Conservation (phyloP, 1,284 basidiomycete genomes). For the Somion occarium region DNA sequence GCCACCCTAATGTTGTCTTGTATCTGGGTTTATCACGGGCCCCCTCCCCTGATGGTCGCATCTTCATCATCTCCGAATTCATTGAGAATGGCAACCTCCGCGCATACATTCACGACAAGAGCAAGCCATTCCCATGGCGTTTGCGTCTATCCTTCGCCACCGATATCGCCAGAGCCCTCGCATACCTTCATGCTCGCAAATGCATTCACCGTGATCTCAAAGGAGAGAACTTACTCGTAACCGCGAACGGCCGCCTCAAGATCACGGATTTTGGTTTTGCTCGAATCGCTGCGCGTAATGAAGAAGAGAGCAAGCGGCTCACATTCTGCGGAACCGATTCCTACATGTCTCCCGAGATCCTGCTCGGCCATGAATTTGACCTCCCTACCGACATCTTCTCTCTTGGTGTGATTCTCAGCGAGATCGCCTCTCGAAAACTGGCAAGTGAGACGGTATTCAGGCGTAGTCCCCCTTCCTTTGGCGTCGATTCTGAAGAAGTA, state of each 20-base stretch:
- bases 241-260: constrained; percentile 90
- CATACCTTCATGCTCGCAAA: constrained; percentile 93
- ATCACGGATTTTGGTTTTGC: constrained; percentile 97
- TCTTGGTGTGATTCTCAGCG: constrained; percentile 91
- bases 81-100: constrained; percentile 86
- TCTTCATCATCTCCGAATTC: constrained; percentile 88
- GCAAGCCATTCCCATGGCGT: constrained; percentile 83
- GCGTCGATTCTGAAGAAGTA: constrained; percentile 76
- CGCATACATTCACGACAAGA: constrained; percentile 79
- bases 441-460: constrained; percentile 83
- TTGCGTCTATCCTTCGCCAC: constrained; percentile 91
- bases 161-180: constrained; percentile 91
- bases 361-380: constrained; percentile 87
- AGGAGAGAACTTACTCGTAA: constrained; percentile 95
- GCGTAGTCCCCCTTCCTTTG: constrained; percentile 74
- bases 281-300: constrained; percentile 87
- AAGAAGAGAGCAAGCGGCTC: constrained; percentile 86
- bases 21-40: constrained; percentile 92
- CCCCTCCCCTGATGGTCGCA: constrained; percentile 76
- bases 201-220: constrained; percentile 89
- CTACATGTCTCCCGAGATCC: constrained; percentile 93
- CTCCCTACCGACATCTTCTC: constrained; percentile 94
- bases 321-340: constrained; percentile 97
- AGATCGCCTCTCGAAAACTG: constrained; percentile 82
- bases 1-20: constrained; percentile 92